These are phyloP conservation scores for Aspergillus baeticus DNA, from an alignment of 495 filamentous ascomycete species.

Conservation along the genomic window DNA sequence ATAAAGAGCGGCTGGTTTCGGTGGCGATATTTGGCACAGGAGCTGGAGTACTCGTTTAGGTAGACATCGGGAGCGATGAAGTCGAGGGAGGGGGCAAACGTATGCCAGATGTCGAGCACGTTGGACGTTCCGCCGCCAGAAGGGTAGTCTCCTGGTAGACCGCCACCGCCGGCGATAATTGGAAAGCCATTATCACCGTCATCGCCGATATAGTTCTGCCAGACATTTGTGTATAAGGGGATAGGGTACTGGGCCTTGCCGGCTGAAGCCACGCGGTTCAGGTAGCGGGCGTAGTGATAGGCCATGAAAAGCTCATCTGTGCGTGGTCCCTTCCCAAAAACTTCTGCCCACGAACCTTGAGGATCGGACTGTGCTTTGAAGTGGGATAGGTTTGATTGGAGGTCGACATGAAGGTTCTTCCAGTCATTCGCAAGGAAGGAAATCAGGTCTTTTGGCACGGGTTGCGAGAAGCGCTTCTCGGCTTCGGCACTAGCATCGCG, in stretches of 20 bases:
- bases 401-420: conserved; percentile 26
- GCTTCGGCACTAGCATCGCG: conserved; percentile 38
- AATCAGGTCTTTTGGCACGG: conserved; percentile 36
- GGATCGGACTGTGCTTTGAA: conserved; percentile 22
- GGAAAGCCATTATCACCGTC: conserved; percentile 31
- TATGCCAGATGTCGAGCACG: conserved; percentile 48
- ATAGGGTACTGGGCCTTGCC: conserved; percentile 42
- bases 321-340: conserved; percentile 37
- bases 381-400: conserved; percentile 25
- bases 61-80: conserved; percentile 52
- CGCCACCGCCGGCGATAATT: conserved; percentile 44
- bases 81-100: conserved; percentile 43
- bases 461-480: conserved; percentile 29
- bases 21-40: conserved; percentile 43
- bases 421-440: conserved; percentile 20
- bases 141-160: conserved; percentile 45
- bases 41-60: conserved; percentile 40
- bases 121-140: conserved; percentile 41
- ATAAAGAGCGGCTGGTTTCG: conserved; percentile 49
- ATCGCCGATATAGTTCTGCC: conserved; percentile 38
- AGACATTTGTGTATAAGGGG: conserved; percentile 49
- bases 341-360: conserved; percentile 33
- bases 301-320: conserved; percentile 55
- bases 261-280: conserved; percentile 41
- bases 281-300: conserved; percentile 43